These are phyloP conservation scores for Lagerstroemia speciosa DNA, from an alignment of 345 rosid genomes.

Conservation along the genomic window DNA sequence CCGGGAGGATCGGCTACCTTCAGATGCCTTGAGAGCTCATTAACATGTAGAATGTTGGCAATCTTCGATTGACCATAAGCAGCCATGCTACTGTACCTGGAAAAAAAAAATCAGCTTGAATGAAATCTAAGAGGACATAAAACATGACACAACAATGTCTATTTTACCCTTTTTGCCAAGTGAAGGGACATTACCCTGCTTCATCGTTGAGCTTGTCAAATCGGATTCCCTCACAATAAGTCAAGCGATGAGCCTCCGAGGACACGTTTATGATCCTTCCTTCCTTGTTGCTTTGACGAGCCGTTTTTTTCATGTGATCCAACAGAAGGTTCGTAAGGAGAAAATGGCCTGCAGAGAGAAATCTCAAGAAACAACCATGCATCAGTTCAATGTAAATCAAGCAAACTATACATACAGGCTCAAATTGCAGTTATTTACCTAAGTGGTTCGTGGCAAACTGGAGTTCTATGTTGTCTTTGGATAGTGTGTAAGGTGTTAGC, in stretches of 20 bases:
- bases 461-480: conserved; percentile 39
- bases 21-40: conserved; percentile 61
- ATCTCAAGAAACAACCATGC: neutral
- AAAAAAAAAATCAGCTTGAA: conserved; percentile 5
- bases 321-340: conserved; percentile 55
- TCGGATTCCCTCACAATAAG: conserved; percentile 53
- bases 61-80: conserved; percentile 81
- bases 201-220: conserved; percentile 55
- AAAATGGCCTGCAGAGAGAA: conserved; percentile 55
- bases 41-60: conserved; percentile 69
- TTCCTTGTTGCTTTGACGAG: conserved; percentile 43
- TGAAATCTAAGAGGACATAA: neutral
- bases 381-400: neutral
- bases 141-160: neutral
- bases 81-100: conserved; percentile 39
- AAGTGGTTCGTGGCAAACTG: conserved; percentile 52
- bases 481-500: conserved; percentile 33
- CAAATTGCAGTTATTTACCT: conserved; percentile 16
- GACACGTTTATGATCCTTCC: conserved; percentile 67
- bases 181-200: conserved; percentile 26
- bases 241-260: conserved; percentile 48
- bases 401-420: neutral
- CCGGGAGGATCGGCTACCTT: conserved; percentile 34
- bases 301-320: conserved; percentile 68
- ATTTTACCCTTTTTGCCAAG: neutral